Evolutionary conservation across 805 yeast genomes (phyloP).

Genomic region (Wickerhamomyces chaumierensis): DNA sequence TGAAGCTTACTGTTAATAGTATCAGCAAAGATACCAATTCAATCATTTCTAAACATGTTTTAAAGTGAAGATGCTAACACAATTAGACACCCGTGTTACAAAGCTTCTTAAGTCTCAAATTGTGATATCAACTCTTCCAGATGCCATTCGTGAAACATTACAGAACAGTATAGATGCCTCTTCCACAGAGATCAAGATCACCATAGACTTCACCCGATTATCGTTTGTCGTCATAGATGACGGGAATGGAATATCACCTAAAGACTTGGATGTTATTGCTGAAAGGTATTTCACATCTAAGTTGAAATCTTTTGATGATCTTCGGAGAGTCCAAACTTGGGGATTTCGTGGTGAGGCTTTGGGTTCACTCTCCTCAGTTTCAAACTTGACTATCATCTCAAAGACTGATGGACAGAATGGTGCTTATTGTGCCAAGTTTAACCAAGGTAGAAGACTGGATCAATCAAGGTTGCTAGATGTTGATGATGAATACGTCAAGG

Average conservation of each 20-base stretch:
- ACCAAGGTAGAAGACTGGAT: slow-evolving; percentile 6
- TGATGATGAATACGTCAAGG: neutral
- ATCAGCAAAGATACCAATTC: too few species aligned
- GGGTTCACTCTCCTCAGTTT: slow-evolving; percentile 36
- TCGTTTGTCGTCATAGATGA: slow-evolving; percentile 44
- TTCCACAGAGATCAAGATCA: slow-evolving; percentile 28
- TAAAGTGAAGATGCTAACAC: neutral
- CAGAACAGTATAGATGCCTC: slow-evolving; percentile 47
- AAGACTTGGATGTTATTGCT: slow-evolving; percentile 38
- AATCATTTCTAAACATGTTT: too few species aligned
- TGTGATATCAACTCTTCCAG: slow-evolving; percentile 23
- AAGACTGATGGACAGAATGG: slow-evolving; percentile 22
- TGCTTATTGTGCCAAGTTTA: slow-evolving; percentile 15
- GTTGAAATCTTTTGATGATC: slow-evolving; percentile 23
- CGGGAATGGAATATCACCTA: slow-evolving; percentile 54
- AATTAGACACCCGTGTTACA: slow-evolving; percentile 2
- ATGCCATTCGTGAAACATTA: slow-evolving; percentile 37
- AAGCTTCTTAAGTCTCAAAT: slow-evolving; percentile 10
- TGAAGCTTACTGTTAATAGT: too few species aligned
- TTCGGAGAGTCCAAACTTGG: slow-evolving; percentile 29
- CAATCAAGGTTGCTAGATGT: slow-evolving; percentile 6
- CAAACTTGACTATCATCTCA: slow-evolving; percentile 37
- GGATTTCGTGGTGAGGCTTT: slow-evolving; percentile 76
- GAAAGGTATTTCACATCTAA: slow-evolving; percentile 46
- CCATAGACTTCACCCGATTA: slow-evolving; percentile 23